Percentiles rank a stretch among this genome's conserved stretches.
Evolutionary conservation across 768 basidiomycete genomes (phyloP).

Genomic region (Leccinum pellstonianum): DNA sequence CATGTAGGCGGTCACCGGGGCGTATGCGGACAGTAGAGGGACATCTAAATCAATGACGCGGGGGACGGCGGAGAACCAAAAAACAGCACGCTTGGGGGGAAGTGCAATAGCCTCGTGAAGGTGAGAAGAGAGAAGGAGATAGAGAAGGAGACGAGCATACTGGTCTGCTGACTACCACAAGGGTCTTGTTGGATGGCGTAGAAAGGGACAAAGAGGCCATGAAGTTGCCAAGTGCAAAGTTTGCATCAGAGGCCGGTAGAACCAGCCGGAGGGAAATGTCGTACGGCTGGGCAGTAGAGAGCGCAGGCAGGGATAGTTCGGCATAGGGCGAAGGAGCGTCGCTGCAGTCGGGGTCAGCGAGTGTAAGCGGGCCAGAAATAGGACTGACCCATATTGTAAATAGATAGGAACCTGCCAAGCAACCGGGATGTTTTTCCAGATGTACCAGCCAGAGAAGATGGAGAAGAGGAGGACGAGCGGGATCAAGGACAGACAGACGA

Average conservation of each 20-base stretch:
- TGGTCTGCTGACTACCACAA: slow-evolving; percentile 59
- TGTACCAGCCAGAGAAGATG: slow-evolving; percentile 63
- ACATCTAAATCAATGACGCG: slow-evolving; percentile 49
- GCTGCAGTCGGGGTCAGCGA: slow-evolving; percentile 36
- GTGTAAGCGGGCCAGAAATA: not conserved
- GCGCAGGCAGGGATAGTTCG: slow-evolving; percentile 44
- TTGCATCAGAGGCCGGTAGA: slow-evolving; percentile 65
- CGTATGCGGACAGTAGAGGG: slow-evolving; percentile 56
- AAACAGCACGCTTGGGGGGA: slow-evolving; percentile 33
- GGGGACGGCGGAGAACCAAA: slow-evolving; percentile 40
- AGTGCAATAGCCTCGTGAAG: slow-evolving; percentile 56
- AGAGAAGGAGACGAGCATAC: slow-evolving; percentile 42
- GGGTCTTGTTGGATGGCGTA: slow-evolving; percentile 60
- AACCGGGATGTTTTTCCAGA: slow-evolving; percentile 70
- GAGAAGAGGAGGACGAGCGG: slow-evolving; percentile 64
- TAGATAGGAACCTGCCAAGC: slow-evolving; percentile 69
- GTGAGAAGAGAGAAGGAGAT: slow-evolving; percentile 8
- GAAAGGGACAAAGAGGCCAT: slow-evolving; percentile 68
- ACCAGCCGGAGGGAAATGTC: slow-evolving; percentile 66
- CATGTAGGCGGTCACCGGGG: slow-evolving; percentile 45
- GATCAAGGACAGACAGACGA: slow-evolving; percentile 58
- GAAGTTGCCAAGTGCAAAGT: slow-evolving; percentile 79
- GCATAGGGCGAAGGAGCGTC: slow-evolving; percentile 68
- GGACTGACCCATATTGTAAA: slow-evolving; percentile 77
- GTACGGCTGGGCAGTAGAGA: slow-evolving; percentile 67